Evolutionary conservation across 2,329 filamentous ascomycete genomes (phyloP), one percentile per base, ranked within the genome.

Genomic region (Rhynchosporium secalis): DNA sequence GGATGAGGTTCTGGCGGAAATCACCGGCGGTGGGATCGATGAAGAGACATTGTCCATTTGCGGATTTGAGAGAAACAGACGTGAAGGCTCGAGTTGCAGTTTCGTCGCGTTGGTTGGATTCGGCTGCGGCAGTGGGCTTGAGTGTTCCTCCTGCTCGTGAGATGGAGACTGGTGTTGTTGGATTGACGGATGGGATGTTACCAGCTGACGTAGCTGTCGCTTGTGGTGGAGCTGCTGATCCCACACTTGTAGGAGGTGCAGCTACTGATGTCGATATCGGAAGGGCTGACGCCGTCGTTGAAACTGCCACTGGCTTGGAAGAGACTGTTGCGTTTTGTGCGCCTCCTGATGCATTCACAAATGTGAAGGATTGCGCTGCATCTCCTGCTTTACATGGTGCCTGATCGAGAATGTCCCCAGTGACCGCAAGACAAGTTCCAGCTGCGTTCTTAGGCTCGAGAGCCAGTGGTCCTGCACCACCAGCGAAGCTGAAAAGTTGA

Each of bases 61-160:
- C 75, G 20, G 76, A 77, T 70, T 78, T 75, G 65, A 80, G 76
- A 12, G 75, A 72, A 31, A 76, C 74, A 9, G 71, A 69, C 4
- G 75, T 73, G 62, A 78, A 77, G 4, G 77, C 76, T 54, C 75
- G 75, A 3, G 72, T 77, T 12, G 78, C 78, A 5, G 75, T 78
- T 47, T 73, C 67, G 61, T 80, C 78, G 26, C 72, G 71, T 56
- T 74, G 72, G 29, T 80, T 76, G n/a, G 78, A 75, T 69, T 80
- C 74, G 0, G 80, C 81, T 0, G 77, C 81, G 0, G 81, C 80
- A 1, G 78, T 77, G 0, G 81, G 81, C 61, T 81, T 73, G 45
- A 85, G 75, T 1, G 71, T 74, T n/a, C 78, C 78, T 7, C 82
- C 81, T 20, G 79, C 80, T 26, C 81, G 75, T 4, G 81, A 81